Base-by-base conservation (phyloP, 768 basidiomycete genomes). In the Trametes villosa region DNA sequence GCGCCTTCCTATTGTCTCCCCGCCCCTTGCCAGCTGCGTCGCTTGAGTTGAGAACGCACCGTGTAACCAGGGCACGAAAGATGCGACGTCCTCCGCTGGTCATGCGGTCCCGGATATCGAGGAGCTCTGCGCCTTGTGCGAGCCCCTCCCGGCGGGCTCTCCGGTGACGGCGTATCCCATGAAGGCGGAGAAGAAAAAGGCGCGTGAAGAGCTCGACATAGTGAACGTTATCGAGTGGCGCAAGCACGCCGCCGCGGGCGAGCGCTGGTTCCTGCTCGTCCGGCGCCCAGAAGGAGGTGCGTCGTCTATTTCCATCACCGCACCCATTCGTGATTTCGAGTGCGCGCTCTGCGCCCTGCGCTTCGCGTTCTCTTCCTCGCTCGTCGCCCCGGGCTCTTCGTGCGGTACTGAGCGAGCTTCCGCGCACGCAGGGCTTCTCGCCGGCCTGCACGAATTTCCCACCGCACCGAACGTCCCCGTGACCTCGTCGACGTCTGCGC, bases 381-480 rank as follows among this genome's bases (percentile, higher is more conserved):
- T 55, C 53, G 18, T 59, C 41, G 46, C 57, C 20, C 30, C 36
- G 17, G 44, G 36, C 38, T 40, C 22, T 42, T 45, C n/a, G n/a
- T n/a, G n/a, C n/a, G 24, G 44, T 52, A 53, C 57, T 62, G 57
- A 63, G 60, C 38, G 31, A 36, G 27, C 51, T 61, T 33, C 59
- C 48, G 56, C 48, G 30, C 20, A 31, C 53, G 53, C 60, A 97
- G 96, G 96, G 24, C 86, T 98, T 46, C 79, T 98, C 53, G 96
- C 93, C 20, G 94, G 96, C 11, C 77, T 98, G 41, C 87, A 88
- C 71, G 94, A 98, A 69, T 95, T 95, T 76, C 92, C 94, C 56
- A 84, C 91, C 22, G 73, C 76, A 38, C 71, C 82, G 55, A 79
- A 88, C 70, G 79, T 89, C 57, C 70, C 80, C 40, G 75, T 73